These are phyloP conservation scores for Paralagenidium karlingii DNA, from an alignment of 352 stramenopile genomes.

Conservation along the genomic window DNA sequence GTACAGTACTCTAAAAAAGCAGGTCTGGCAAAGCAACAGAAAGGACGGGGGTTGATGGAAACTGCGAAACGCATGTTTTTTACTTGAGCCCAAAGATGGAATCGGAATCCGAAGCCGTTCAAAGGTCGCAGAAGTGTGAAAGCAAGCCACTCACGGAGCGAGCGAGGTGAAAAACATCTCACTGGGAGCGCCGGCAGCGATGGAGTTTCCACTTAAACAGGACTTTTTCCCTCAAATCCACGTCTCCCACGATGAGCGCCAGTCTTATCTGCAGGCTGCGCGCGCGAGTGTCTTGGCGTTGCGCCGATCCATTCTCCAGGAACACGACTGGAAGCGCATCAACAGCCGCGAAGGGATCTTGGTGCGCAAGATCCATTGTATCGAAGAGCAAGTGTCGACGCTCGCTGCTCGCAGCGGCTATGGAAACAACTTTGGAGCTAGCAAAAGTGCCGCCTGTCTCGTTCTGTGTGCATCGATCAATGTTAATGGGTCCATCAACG, in stretches of 20 bases:
- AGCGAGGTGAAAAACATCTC: too few species aligned
- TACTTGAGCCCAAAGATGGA: too few species aligned
- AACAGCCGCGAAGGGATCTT: conserved; percentile 39
- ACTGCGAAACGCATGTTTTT: too few species aligned
- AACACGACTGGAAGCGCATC: conserved; percentile 43
- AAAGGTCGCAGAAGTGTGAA: too few species aligned
- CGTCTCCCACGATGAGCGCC: conserved; percentile 27
- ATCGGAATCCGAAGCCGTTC: too few species aligned
- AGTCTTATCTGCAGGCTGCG: conserved; percentile 25
- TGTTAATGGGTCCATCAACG: conserved; percentile 36
- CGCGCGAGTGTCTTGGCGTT: conserved; percentile 26
- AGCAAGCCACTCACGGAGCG: too few species aligned
- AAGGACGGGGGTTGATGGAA: too few species aligned
- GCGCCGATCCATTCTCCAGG: conserved; percentile 19
- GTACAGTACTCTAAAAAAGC: too few species aligned
- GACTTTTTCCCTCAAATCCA: conserved; percentile 57
- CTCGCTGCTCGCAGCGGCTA: conserved; percentile 2
- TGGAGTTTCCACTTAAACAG: conserved; percentile 59
- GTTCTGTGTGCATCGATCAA: conserved; percentile 47
- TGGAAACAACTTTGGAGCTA: conserved; percentile 7
- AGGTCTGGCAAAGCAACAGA: too few species aligned
- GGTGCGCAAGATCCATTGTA: conserved; percentile 49
- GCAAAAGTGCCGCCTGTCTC: conserved; percentile 19
- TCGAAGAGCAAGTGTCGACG: conserved; percentile 21
- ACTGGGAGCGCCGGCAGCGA: too few species aligned